Conservation (phyloP, 1,139 yeast genomes). For the Yamadazyma pseudoaaseri region DNA sequence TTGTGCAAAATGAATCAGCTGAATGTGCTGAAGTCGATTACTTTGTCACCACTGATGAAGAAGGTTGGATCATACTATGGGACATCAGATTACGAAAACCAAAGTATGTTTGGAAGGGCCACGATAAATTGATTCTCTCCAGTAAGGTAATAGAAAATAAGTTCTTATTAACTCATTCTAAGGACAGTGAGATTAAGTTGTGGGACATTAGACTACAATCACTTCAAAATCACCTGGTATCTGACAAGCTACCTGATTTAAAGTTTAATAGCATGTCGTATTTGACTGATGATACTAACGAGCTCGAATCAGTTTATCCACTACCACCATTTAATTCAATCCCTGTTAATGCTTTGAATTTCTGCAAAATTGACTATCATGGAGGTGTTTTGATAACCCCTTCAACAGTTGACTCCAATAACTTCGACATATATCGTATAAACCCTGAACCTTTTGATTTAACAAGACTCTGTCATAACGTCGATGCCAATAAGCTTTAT, state of each 20-base stretch:
- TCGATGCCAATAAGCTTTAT: conserved; percentile 20
- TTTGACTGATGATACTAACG: conserved; percentile 10
- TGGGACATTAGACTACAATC: conserved; percentile 35
- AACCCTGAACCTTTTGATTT: conserved; percentile 19
- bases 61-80: conserved; percentile 55
- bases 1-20: conserved; percentile 2
- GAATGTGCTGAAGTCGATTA: conserved; percentile 4
- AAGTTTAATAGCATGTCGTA: conserved; percentile 13
- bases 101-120: conserved; percentile 48
- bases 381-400: conserved; percentile 42
- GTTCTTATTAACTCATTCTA: conserved; percentile 49
- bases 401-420: conserved; percentile 50
- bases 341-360: conserved; percentile 59
- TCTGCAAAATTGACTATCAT: conserved; percentile 46
- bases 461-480: conserved; percentile 27
- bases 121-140: conserved; percentile 43
- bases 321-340: conserved; percentile 28
- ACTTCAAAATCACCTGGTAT: not conserved
- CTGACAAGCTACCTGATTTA: conserved; percentile 11
- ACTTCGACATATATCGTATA: conserved; percentile 50
- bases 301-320: conserved; percentile 14
- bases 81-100: conserved; percentile 23
- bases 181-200: conserved; percentile 50
- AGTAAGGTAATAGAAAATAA: conserved; percentile 34
- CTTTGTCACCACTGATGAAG: conserved; percentile 41